Evolutionary conservation across 768 basidiomycete genomes (phyloP).

Genomic region (Suillus subalutaceus): DNA sequence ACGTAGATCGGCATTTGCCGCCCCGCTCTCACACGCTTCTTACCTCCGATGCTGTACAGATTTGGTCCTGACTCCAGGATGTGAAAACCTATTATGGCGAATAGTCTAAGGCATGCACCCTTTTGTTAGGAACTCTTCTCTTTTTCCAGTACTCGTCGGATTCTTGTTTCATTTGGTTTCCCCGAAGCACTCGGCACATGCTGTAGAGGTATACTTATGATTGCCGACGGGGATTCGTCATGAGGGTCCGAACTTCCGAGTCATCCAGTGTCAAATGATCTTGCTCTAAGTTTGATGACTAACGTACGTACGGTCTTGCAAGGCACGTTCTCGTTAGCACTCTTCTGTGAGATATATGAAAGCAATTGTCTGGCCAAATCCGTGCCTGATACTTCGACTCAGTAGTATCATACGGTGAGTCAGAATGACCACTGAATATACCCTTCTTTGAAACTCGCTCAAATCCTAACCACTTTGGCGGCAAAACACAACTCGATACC

Average conservation of each 20-base stretch:
- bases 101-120: neutral
- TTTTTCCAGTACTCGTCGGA: neutral
- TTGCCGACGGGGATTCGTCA: constrained; percentile 2
- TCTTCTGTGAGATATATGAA: neutral
- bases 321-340: neutral
- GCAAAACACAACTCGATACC: neutral
- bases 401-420: neutral
- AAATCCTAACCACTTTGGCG: neutral
- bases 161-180: neutral
- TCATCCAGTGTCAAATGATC: neutral
- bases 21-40: constrained; percentile 1
- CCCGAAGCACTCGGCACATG: neutral
- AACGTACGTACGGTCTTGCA: neutral
- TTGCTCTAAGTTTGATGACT: constrained; percentile 5
- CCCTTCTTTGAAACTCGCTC: constrained; percentile 1
- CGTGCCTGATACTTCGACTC: neutral
- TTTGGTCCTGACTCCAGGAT: neutral
- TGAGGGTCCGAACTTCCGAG: neutral
- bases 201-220: neutral
- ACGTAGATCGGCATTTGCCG: constrained; percentile 16
- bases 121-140: neutral
- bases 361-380: neutral
- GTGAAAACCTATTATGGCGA: neutral
- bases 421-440: neutral
- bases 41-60: constrained; percentile 8